Evolutionary conservation across 345 rosid species (phyloP), one percentile per base, ranked within the genome.

Genomic region (Arabis hirsuta): DNA sequence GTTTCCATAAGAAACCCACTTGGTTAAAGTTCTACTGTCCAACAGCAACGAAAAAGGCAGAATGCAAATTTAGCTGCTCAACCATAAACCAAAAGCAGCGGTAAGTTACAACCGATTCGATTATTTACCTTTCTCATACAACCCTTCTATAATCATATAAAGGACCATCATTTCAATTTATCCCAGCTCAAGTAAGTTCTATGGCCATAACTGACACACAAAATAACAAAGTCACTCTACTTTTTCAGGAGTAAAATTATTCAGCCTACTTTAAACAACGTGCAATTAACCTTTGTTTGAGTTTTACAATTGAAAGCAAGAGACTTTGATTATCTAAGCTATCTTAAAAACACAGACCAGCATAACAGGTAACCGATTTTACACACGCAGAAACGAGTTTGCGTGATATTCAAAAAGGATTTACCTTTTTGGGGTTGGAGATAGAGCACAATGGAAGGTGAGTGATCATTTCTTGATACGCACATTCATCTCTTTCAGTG

Each of bases 401-500:
- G 7, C 16, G 3, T 31, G 34, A 31, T 6, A 31, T 31, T 31
- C 13, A 27, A 27, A 55, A 2, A 32, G 50, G 20, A 73, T 16
- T 56, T 24, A 92, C 98, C 97, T 88, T 93, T 76, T 90, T 89
- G 1, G 97, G 97, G 78, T 84, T 89, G 16, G 90, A 73, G 71
- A 94, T 91, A 19, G 97, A 91, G 83, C 96, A 91, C 42, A 94
- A 88, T 0, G 97, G 97, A 72, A 94, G 97, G 70, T 94, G 98
- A 79, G 93, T 83, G 51, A 94, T 94, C 98, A 94, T 94, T 84
- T 94, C 98, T 65, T 94, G 98, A 74, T 94, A 94, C 6, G 98
- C 97, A 81, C 97, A 94, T 79, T 94, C 97, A 73, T 94, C 98
- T 74, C 97, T 86, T 81, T 94, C 96, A 1, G 98, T 94, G 16